Evolutionary conservation across 108 stramenopile species (phyloP), one percentile per base, ranked within the genome.

Genomic region (Craspedostauros australis): DNA sequence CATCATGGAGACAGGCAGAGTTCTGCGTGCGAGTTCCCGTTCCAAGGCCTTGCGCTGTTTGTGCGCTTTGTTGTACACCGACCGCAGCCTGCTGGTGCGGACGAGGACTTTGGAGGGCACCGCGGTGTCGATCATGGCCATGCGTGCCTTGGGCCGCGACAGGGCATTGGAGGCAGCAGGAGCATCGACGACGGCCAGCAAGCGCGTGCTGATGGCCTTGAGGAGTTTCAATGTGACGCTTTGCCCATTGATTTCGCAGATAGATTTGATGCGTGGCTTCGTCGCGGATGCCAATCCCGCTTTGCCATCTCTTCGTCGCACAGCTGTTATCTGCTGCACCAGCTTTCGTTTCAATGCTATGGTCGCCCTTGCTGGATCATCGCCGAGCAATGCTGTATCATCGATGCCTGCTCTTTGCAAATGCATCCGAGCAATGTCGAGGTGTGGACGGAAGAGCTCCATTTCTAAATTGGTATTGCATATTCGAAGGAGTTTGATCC

Each of bases 141-240:
- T 31, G 32, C 84, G 48, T 7, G 79, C 61, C 3, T 37, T 31
- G 20, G 77, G 50, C 2, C 62, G 57, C 4, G 55, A 57, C 50
- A 90, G 50, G 19, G 81, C 88, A 26, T 58, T 39, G 5, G 80
- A 72, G 12, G 88, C 88, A 7, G 64, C 66, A 0, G 68, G 66
- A 31, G 82, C 82, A 63, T 90, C 84, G 20, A 90, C 81, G 1
- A 68, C 43, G 11, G 80, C 75, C 30, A 90, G 47, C n/a, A 90
- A 60, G 2, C 84, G 82, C 20, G 51, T 39, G 12, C 62, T 64
- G 37, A 90, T 43, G 14, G 70, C 31, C 39, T 73, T 60, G 14
- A 90, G 40, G 8, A 60, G 54, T 65, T 81, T 79, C 21, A 90
- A 70, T 3, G 80, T 71, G 0, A 80, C 72, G 7, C 42, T 44